phyloP scores from a whole-genome alignment of 1,139 yeast species.

The Wickerhamomyces sp. region DNA sequence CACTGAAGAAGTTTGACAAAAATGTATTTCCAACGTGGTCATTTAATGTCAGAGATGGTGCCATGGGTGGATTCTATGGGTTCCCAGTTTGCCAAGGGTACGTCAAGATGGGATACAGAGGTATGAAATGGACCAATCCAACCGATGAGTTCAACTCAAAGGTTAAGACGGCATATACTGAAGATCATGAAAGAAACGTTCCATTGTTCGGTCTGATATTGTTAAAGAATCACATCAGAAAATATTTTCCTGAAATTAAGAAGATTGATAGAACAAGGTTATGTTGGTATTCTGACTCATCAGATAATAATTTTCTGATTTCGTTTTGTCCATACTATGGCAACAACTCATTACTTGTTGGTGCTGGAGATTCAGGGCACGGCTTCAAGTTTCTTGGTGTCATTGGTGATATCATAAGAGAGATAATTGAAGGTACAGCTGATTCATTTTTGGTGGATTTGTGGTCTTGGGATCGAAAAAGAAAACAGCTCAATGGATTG shows the following conservation, averaged over 20 bases:
- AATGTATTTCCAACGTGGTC: conserved; percentile 28
- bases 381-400: conserved; percentile 37
- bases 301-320: conserved; percentile 36
- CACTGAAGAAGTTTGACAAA: conserved; percentile 26
- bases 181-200: conserved; percentile 14
- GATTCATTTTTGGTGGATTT: conserved; percentile 16
- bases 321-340: conserved; percentile 33
- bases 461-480: conserved; percentile 23
- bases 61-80: conserved; percentile 25
- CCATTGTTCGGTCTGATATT: conserved; percentile 19
- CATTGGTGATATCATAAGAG: conserved; percentile 26
- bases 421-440: conserved; percentile 14
- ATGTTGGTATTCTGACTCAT: conserved; percentile 41
- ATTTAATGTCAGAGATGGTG: conserved; percentile 26
- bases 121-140: conserved; percentile 27
- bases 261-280: conserved; percentile 15
- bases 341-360: conserved; percentile 28
- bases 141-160: conserved; percentile 27
- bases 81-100: conserved; percentile 24
- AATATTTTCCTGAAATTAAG: conserved; percentile 20
- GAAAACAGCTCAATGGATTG: conserved; percentile 19
- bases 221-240: conserved; percentile 23
- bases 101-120: conserved; percentile 15
- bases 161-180: conserved; percentile 24
- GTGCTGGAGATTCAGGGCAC: conserved; percentile 42